These are phyloP conservation scores for Starmerella lactis-condensi DNA, from an alignment of 805 yeast species.

Conservation along the genomic window DNA sequence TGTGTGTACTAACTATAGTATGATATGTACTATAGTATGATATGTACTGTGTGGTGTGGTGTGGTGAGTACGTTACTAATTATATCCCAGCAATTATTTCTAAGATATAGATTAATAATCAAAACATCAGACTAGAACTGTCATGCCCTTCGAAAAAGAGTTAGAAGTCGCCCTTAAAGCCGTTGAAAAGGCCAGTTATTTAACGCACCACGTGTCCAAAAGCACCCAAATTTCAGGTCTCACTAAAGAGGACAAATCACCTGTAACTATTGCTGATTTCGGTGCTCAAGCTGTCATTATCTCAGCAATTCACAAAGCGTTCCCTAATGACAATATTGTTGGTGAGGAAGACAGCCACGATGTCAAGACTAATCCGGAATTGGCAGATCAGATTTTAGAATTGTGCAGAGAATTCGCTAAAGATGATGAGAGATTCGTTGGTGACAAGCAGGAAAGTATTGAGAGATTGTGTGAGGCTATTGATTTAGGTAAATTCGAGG, in stretches of 20 bases:
- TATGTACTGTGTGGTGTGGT: too few relatives aligned
- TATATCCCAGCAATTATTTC: too few relatives aligned
- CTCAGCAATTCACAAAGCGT: conserved; percentile 56
- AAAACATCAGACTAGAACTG: background rate
- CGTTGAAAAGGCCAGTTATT: conserved; percentile 64
- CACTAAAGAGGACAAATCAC: conserved; percentile 74
- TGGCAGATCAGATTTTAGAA: conserved; percentile 38
- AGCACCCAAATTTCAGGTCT: conserved; percentile 22
- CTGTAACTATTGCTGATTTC: conserved; percentile 88
- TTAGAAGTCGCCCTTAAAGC: conserved; percentile 70
- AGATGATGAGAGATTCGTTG: conserved; percentile 14
- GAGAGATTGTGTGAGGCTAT: conserved; percentile 43
- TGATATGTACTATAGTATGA: too few relatives aligned
- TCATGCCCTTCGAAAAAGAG: conserved; percentile 28
- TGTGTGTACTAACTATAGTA: too few relatives aligned
- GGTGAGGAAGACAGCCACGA: conserved; percentile 84
- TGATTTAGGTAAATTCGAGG: conserved; percentile 62
- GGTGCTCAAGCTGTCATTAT: conserved; percentile 90
- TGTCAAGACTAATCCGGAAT: conserved; percentile 33
- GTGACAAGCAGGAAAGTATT: conserved; percentile 20
- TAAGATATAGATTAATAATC: too few relatives aligned
- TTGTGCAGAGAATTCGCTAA: conserved; percentile 38
- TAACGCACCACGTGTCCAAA: conserved; percentile 42
- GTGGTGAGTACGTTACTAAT: too few relatives aligned
- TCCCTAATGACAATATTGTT: conserved; percentile 71